Base-by-base conservation (phyloP, 1,284 basidiomycete species). In the Ustilago tritici region DNA sequence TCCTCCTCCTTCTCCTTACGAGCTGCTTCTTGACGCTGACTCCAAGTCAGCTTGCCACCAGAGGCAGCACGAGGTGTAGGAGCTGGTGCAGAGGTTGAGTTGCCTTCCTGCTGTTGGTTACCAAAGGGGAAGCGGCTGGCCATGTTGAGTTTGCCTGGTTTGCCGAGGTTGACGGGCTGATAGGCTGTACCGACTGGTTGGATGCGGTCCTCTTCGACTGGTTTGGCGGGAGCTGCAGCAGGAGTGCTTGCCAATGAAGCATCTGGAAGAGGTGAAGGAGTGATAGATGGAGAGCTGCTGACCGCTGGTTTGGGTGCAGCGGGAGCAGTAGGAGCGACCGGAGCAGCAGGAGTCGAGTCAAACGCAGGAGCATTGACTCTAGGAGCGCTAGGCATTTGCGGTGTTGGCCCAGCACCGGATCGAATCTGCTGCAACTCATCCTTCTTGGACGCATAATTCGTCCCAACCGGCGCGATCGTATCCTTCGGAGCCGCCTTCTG, bases 111-210 rank as follows among this genome's bases (percentile, higher is more conserved):
- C 61, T 81, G 70, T 61, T 81, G 74, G 12, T 46, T 28, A 28
- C 69, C 78, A 49, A 85, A 85, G 41, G 82, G 76, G 61, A 80
- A 81, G n/a, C 84, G 81, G 56, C 78, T 81, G 23, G 77, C 76
- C 74, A 76, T 76, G 43, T 80, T 78, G 57, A 86, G 82, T 62
- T 85, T 86, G 36, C 83, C 83, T 4, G 84, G 84, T 60, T 80
- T 83, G 54, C 81, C 82, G 17, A 86, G 64, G 47, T 58, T 75
- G 60, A 86, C 81, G 17, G 84, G 84, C 50, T 77, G 72, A 64
- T 86, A 86, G 8, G 83, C 65, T 1, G 84, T 86, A 32, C 84
- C 84, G 17, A 86, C 84, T 1, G 85, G 85, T 56, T 77, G 76
- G 55, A 85, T 85, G 8, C 79, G 66, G 54, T 85, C 83, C 40